Conservation (phyloP, 805 yeast genomes). For the Priceomyces melissophilus region DNA sequence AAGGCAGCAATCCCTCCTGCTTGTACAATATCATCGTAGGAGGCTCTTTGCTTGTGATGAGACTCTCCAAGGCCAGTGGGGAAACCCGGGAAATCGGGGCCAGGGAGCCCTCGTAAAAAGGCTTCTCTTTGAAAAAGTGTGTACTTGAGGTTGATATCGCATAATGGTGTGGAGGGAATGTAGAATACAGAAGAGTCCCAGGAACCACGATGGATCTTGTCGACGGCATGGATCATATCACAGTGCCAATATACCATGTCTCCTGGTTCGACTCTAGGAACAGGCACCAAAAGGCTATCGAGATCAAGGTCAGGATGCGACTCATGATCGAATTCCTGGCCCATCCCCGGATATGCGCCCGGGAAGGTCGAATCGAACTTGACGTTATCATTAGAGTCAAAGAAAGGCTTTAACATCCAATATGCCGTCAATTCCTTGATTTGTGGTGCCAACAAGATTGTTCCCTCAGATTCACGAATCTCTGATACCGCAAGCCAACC, state of each 20-base stretch:
- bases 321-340: conserved; percentile 25
- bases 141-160: conserved; percentile 15
- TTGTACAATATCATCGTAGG: conserved; percentile 13
- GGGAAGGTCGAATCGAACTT: conserved; percentile 33
- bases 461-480: conserved; percentile 36
- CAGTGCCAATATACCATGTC: conserved; percentile 45
- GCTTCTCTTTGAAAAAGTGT: conserved; percentile 18
- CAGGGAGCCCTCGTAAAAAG: conserved; percentile 16
- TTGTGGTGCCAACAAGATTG: conserved; percentile 34
- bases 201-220: conserved; percentile 29
- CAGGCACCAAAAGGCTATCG: conserved; percentile 24
- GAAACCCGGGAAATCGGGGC: conserved; percentile 26
- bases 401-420: conserved; percentile 38
- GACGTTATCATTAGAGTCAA: conserved; percentile 27
- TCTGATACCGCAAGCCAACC: conserved; percentile 42
- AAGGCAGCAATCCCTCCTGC: conserved; percentile 16
- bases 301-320: conserved; percentile 35
- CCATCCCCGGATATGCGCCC: conserved; percentile 35
- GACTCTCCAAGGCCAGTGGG: conserved; percentile 18
- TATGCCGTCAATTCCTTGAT: conserved; percentile 37
- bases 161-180: conserved; percentile 34
- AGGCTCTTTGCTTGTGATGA: conserved; percentile 17
- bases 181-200: conserved; percentile 38
- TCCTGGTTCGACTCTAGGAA: conserved; percentile 41
- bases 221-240: conserved; percentile 41